phyloP scores from a whole-genome alignment of 129 eudicot species.

The Dittrichia graveolens region DNA sequence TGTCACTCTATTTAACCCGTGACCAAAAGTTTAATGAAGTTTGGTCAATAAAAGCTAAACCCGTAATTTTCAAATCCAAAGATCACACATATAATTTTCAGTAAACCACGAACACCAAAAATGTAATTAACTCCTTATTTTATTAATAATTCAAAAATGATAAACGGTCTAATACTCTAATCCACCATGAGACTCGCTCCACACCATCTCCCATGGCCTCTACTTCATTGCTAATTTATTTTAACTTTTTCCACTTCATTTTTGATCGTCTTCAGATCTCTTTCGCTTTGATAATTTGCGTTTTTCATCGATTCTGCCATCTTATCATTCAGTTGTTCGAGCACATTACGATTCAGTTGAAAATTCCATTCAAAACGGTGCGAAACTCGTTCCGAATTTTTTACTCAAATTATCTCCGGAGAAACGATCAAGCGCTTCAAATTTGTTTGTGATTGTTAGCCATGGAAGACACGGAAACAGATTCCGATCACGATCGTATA shows the following conservation, averaged over 20 bases:
- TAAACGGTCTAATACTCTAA: conserved; percentile 13
- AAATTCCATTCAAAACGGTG: conserved; percentile 15
- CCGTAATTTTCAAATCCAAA: too few relatives aligned
- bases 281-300: background rate
- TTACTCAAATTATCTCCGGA: background rate
- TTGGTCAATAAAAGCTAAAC: too few relatives aligned
- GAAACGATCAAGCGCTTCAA: background rate
- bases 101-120: too few relatives aligned
- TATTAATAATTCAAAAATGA: conserved; percentile 21
- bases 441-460: background rate
- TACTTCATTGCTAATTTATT: conserved; percentile 26
- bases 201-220: conserved; percentile 38
- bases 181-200: conserved; percentile 46
- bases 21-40: too few relatives aligned
- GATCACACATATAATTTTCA: too few relatives aligned
- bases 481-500: conserved; percentile 6
- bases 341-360: background rate
- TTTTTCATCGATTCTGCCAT: conserved; percentile 1
- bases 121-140: background rate
- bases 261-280: conserved; percentile 20
- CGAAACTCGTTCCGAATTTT: background rate
- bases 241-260: conserved; percentile 19
- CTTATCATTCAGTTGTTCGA: background rate
- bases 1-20: too few relatives aligned
- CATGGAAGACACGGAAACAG: conserved; percentile 31